Conservation (phyloP, 768 basidiomycete species). For the Rhodotorula graminis region DNA sequence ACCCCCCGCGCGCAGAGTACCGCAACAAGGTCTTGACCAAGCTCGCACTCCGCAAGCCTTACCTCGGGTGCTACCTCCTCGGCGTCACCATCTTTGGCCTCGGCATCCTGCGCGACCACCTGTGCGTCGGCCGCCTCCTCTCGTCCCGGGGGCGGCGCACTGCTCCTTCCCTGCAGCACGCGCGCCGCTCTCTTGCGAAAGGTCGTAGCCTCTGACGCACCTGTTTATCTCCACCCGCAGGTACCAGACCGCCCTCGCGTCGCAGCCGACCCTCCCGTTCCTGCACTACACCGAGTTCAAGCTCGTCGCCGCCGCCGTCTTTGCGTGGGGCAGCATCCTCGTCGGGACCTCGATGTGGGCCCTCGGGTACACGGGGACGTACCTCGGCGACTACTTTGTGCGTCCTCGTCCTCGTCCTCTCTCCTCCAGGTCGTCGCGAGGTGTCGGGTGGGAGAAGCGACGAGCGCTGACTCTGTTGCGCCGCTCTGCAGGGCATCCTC, state of each 20-base stretch:
- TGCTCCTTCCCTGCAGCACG: too few relatives aligned
- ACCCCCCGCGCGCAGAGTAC: slow-evolving; percentile 56
- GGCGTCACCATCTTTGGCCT: slow-evolving; percentile 76
- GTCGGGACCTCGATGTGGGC: slow-evolving; percentile 85
- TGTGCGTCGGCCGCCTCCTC: slow-evolving; percentile 56
- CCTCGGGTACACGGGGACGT: slow-evolving; percentile 88
- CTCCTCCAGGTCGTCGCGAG: too few relatives aligned
- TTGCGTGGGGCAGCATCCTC: slow-evolving; percentile 71
- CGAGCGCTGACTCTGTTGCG: background rate
- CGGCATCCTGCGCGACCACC: slow-evolving; percentile 75
- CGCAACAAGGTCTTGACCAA: slow-evolving; percentile 82
- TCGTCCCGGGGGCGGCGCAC: background rate
- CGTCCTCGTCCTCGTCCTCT: background rate
- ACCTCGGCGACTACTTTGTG: slow-evolving; percentile 53
- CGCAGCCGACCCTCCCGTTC: slow-evolving; percentile 66
- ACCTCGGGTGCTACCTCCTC: slow-evolving; percentile 78
- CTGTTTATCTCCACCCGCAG: slow-evolving; percentile 48
- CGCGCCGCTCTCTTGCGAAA: too few relatives aligned
- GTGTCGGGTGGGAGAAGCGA: accelerated
- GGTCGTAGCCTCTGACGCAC: too few relatives aligned
- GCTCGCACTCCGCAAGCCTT: slow-evolving; percentile 58
- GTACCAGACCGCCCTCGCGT: slow-evolving; percentile 66
- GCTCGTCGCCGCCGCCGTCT: slow-evolving; percentile 56
- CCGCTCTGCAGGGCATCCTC: slow-evolving; percentile 47
- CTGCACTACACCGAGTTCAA: slow-evolving; percentile 65